A percentile compares a stretch with the other conserved stretches of the same genome.
Conservation (phyloP, 495 filamentous ascomycete genomes). For the Oleoguttula mirabilis region DNA sequence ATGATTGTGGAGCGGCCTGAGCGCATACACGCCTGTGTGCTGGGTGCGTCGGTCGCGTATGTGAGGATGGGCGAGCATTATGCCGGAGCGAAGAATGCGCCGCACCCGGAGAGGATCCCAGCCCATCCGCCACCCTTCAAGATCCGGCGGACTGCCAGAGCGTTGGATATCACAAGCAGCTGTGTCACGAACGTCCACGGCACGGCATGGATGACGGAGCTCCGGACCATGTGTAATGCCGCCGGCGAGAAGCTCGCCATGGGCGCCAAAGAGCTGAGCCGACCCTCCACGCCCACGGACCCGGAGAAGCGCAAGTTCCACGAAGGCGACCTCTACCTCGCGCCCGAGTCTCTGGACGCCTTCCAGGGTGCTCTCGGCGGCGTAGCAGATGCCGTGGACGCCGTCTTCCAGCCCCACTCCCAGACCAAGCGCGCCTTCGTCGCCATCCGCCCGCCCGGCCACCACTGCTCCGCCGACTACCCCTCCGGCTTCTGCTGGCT, state of each 20-base stretch:
- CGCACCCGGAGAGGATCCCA: slow-evolving; percentile 43
- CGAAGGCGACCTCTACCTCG: slow-evolving; percentile 80
- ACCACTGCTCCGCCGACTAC: slow-evolving; percentile 78
- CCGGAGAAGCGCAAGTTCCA: slow-evolving; percentile 48
- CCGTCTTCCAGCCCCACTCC: slow-evolving; percentile 51
- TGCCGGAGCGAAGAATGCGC: slow-evolving; percentile 53
- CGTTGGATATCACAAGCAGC: slow-evolving; percentile 50
- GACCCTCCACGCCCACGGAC: slow-evolving; percentile 32
- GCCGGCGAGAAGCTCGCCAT: slow-evolving; percentile 61
- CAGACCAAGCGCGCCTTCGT: slow-evolving; percentile 64
- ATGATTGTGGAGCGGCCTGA: slow-evolving; percentile 88
- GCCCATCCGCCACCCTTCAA: slow-evolving; percentile 58
- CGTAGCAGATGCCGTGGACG: slow-evolving; percentile 82
- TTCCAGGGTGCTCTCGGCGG: slow-evolving; percentile 82
- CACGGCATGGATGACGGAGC: slow-evolving; percentile 77
- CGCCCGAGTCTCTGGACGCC: slow-evolving; percentile 69
- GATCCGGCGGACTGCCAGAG: slow-evolving; percentile 60
- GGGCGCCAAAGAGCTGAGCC: slow-evolving; percentile 61
- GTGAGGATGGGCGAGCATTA: slow-evolving; percentile 75
- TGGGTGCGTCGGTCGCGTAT: slow-evolving; percentile 80
- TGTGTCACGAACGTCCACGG: slow-evolving; percentile 78
- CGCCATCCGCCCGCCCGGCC: slow-evolving; percentile 73
- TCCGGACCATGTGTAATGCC: slow-evolving; percentile 68
- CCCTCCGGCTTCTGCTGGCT: slow-evolving; percentile 98
- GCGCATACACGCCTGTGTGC: slow-evolving; percentile 68